Percentiles rank a stretch among this genome's conserved stretches.
phyloP scores from a whole-genome alignment of 2,329 filamentous ascomycete species.

The Stachybotrys chlorohalonatus region DNA sequence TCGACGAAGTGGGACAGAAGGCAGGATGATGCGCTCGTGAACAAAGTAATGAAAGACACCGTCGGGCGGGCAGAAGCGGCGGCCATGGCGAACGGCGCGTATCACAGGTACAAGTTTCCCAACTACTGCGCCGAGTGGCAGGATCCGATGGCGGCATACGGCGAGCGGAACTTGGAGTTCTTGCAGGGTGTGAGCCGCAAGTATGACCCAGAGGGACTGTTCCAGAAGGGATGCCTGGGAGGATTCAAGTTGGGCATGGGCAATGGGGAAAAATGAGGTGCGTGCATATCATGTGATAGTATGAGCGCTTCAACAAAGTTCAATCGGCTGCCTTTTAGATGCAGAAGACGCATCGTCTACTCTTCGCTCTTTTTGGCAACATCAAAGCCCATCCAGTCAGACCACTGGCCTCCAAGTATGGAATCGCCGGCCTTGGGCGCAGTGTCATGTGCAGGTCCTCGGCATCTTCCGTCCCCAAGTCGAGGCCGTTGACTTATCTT shows the following conservation, averaged over 20 bases:
- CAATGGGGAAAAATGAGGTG: neutral
- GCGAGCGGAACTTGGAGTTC: neutral
- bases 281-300: neutral
- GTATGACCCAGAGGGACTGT: neutral
- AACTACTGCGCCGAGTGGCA: slow-evolving; percentile 1
- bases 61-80: neutral
- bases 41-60: too few species aligned
- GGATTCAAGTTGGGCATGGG: neutral
- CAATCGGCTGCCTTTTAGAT: neutral
- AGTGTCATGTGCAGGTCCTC: too few species aligned
- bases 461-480: too few species aligned
- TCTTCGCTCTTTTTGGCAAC: too few species aligned
- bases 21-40: neutral
- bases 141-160: neutral
- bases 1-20: neutral
- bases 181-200: neutral
- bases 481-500: too few species aligned
- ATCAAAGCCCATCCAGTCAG: too few species aligned
- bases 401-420: too few species aligned
- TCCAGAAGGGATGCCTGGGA: neutral
- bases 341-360: too few species aligned
- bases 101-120: neutral
- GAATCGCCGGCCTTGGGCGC: too few species aligned
- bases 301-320: neutral
- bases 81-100: neutral